Evolutionary conservation across 2,329 filamentous ascomycete genomes (phyloP).

Genomic region (Coleophoma crateriformis): DNA sequence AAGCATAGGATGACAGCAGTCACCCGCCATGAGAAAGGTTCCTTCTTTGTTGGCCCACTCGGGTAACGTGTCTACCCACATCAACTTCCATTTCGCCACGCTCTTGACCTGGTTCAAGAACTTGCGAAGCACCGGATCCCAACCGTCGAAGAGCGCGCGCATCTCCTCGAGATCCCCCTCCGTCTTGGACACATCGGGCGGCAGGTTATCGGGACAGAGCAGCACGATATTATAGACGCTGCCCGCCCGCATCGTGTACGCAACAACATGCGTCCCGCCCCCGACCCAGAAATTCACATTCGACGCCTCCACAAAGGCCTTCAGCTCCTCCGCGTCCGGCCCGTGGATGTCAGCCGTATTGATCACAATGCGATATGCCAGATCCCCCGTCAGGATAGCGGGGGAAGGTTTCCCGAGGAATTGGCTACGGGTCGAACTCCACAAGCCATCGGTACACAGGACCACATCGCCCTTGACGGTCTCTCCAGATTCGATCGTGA

Average conservation of each 20-base stretch:
- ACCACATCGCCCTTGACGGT: conserved; percentile 46
- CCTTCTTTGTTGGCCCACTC: conserved; percentile 19
- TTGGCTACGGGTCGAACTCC: conserved; percentile 49
- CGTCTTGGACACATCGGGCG: conserved; percentile 43
- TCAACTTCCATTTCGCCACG: conserved; percentile 66
- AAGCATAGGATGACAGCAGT: conserved; percentile 60
- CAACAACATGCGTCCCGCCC: conserved; percentile 53
- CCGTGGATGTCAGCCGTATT: conserved; percentile 45
- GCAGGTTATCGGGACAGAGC: conserved; percentile 58
- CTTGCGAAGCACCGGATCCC: conserved; percentile 53
- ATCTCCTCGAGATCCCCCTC: conserved; percentile 55
- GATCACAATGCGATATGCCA: conserved; percentile 60
- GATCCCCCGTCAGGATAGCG: conserved; percentile 54
- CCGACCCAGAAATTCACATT: conserved; percentile 59
- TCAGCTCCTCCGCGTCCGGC: conserved; percentile 36
- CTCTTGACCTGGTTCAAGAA: conserved; percentile 44
- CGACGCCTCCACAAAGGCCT: conserved; percentile 45
- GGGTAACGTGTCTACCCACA: conserved; percentile 36
- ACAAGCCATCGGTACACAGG: conserved; percentile 59
- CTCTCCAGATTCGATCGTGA: conserved; percentile 17
- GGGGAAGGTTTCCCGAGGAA: conserved; percentile 39
- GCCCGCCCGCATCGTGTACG: conserved; percentile 54
- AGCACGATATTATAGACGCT: conserved; percentile 62
- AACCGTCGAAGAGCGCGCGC: conserved; percentile 50
- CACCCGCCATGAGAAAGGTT: conserved; percentile 35